Evolutionary conservation across 2,329 filamentous ascomycete genomes (phyloP), one percentile per base, ranked within the genome.

Genomic region (Cyphellophora europaea): DNA sequence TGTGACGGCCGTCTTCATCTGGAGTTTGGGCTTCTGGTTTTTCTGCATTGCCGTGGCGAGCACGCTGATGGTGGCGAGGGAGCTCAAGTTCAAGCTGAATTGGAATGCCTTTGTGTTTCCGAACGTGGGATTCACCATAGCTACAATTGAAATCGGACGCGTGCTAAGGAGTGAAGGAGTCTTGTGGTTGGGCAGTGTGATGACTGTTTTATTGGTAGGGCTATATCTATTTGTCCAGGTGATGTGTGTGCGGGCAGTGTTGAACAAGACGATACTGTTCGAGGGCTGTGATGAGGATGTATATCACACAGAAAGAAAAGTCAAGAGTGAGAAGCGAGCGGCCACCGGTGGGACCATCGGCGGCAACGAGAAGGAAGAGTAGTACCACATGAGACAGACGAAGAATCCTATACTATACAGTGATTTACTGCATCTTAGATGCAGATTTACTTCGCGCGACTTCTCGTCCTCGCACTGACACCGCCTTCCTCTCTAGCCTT

Each of bases 71-170:
- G 59, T 15, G 19, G 41, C 53, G 6, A 52, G 57, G 11, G 53
- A 59, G 10, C 71, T 68, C 50, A 45, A 45, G 1, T 72, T 71
- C 50, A 62, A 65, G 5, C 51, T 71, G 16, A 63, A 57, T 50
- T 81, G 74, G 75, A 78, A 72, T 66, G 72, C 73, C 5, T 77
- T 78, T 53, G 69, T 81, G 19, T 81, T 80, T 48, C 76, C 77
- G 5, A 79, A 80, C 39, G 73, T 71, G 2, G 77, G 76, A 0
- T 70, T 80, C 33, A 74, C 71, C 2, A 59, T 80, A 25, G 70
- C 73, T 1, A 69, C 68, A 3, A 74, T 80, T 27, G 61, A 71
- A 11, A 58, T 78, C 30, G 76, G 70, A 2, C 62, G 63, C n/a
- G 63, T 56, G 1, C 56, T 77, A 8, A 53, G 62, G 1, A 79